A percentile compares a stretch with the other conserved stretches of the same genome.
Evolutionary conservation across 768 basidiomycete genomes (phyloP).

Genomic region (Rubroboletus satanas): DNA sequence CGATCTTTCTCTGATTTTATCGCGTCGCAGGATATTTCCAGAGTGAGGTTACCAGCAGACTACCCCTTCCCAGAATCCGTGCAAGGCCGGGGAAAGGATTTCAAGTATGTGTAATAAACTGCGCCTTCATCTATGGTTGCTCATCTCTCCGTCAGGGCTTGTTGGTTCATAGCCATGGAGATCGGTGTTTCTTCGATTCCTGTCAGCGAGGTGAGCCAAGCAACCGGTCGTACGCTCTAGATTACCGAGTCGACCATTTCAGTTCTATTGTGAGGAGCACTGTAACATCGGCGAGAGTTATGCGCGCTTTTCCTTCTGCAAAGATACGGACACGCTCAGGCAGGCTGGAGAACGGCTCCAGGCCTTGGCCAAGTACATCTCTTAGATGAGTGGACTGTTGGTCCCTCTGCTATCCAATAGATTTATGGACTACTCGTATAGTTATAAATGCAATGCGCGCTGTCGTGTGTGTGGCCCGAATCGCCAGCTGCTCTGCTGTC

Average conservation of each 20-base stretch:
- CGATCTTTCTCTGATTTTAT: slow-evolving; percentile 5
- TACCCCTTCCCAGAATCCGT: slow-evolving; percentile 79
- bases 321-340: slow-evolving; percentile 81
- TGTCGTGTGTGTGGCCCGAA: background rate
- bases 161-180: slow-evolving; percentile 92
- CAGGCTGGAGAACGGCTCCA: slow-evolving; percentile 81
- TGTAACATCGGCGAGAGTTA: slow-evolving; percentile 81
- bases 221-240: background rate
- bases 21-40: slow-evolving; percentile 61
- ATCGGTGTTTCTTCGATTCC: slow-evolving; percentile 91
- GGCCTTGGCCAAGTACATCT: slow-evolving; percentile 63
- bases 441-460: background rate
- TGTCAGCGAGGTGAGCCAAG: slow-evolving; percentile 79
- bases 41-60: slow-evolving; percentile 74
- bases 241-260: slow-evolving; percentile 9
- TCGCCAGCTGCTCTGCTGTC: background rate
- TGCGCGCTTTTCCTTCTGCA: slow-evolving; percentile 92
- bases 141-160: slow-evolving; percentile 51
- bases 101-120: slow-evolving; percentile 52
- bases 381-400: slow-evolving; percentile 7
- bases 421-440: background rate
- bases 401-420: background rate
- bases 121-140: background rate
- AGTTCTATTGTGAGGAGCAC: slow-evolving; percentile 95
- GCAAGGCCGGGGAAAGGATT: slow-evolving; percentile 79